Evolutionary conservation across 306 rosid genomes (phyloP).

Genomic region (Gleditsia sinensis): DNA sequence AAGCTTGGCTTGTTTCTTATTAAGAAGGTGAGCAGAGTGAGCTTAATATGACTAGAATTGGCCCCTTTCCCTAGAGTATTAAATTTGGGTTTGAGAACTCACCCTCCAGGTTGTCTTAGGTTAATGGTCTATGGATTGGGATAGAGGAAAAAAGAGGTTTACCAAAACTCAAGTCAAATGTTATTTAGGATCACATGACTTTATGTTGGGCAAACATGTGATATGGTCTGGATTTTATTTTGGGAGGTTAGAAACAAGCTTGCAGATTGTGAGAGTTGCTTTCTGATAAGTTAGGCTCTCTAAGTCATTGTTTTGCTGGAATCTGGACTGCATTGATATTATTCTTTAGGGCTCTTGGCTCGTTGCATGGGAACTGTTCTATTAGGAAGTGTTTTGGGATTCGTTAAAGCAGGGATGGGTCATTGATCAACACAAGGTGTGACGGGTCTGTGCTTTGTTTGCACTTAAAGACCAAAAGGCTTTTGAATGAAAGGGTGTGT

Average conservation of each 20-base stretch:
- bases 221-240: neutral
- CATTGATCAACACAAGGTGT: no score
- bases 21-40: conserved; percentile 31
- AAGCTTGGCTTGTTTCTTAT: conserved; percentile 14
- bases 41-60: conserved; percentile 23
- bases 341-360: no score
- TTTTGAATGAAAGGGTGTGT: no score
- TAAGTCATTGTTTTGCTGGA: neutral
- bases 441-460: no score
- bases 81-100: conserved; percentile 14
- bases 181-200: neutral
- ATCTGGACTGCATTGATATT: neutral
- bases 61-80: conserved; percentile 7
- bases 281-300: neutral
- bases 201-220: neutral
- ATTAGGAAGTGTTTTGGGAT: no score
- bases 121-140: neutral
- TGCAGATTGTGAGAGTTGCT: neutral
- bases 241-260: neutral
- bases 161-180: neutral
- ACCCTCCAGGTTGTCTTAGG: neutral
- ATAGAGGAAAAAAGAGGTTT: neutral
- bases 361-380: no score
- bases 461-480: no score
- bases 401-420: no score